Percentiles rank a stretch among this genome's conserved stretches.
Conservation (phyloP, 768 basidiomycete species). For the Panus rudis region DNA sequence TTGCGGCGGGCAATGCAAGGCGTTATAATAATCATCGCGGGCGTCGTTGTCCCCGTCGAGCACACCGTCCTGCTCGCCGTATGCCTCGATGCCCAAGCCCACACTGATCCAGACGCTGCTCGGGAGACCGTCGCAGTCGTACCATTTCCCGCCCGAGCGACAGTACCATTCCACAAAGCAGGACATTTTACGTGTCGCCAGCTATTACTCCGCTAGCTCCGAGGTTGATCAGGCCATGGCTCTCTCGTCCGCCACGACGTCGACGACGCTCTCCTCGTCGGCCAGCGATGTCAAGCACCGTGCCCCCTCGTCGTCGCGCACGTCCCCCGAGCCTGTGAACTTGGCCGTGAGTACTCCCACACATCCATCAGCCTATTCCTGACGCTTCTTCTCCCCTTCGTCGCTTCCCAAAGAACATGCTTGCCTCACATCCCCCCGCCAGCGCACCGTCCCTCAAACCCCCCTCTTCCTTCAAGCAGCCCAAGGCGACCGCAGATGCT, state of each 20-base stretch:
- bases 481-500: not conserved
- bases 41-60: not conserved
- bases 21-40: too few species aligned
- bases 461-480: not conserved
- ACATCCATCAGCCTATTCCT: constrained; percentile 3
- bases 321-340: not conserved
- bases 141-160: constrained; percentile 37
- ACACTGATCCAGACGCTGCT: constrained; percentile 56
- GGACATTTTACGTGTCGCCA: constrained; percentile 37
- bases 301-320: not conserved
- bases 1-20: too few species aligned
- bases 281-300: not conserved
- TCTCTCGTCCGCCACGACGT: not conserved
- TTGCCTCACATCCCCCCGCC: constrained; percentile 9
- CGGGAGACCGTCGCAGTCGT: constrained; percentile 57
- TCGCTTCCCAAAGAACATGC: constrained; percentile 11
- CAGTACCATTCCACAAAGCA: constrained; percentile 46
- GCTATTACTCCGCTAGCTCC: constrained; percentile 15
- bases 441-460: constrained; percentile 8
- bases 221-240: not conserved
- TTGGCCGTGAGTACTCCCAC: constrained; percentile 1
- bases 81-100: constrained; percentile 41
- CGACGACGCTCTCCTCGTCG: not conserved
- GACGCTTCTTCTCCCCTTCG: constrained; percentile 6
- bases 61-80: too few species aligned